A percentile compares a stretch with the other conserved stretches of the same genome.
Evolutionary conservation across 2,329 filamentous ascomycete species (phyloP).

Genomic region (Fusarium devonianum): DNA sequence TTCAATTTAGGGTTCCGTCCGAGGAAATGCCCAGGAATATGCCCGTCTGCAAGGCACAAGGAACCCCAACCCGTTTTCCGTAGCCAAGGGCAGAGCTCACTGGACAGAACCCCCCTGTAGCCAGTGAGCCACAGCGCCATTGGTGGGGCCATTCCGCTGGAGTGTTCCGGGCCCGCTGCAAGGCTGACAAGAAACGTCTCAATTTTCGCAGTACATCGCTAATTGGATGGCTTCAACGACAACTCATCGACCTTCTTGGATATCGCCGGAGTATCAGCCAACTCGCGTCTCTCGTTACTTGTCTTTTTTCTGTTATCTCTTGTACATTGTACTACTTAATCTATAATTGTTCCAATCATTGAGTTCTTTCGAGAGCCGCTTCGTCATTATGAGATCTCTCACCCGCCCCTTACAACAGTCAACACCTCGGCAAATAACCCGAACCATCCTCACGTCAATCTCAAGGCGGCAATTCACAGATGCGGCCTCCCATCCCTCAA

Average conservation of each 20-base stretch:
- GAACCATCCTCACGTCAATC: slow-evolving; percentile 12
- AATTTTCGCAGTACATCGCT: slow-evolving; percentile 17
- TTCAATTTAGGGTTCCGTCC: not conserved
- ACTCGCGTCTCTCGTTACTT: not conserved
- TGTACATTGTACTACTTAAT: slow-evolving; percentile 1
- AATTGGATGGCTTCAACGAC: slow-evolving; percentile 34
- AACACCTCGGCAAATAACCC: slow-evolving; percentile 10
- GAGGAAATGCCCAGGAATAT: no score
- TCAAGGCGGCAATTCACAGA: slow-evolving; percentile 46
- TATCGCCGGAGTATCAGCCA: slow-evolving; percentile 2
- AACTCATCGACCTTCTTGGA: slow-evolving; percentile 6
- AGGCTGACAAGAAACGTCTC: slow-evolving; percentile 29
- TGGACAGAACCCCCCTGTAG: not conserved
- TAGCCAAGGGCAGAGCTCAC: not conserved
- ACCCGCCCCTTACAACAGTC: slow-evolving; percentile 15
- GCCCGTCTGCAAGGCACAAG: slow-evolving; percentile 21
- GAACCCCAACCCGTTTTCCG: not conserved
- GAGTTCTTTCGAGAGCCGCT: not conserved
- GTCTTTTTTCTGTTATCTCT: not conserved
- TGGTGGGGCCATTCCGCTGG: slow-evolving; percentile 1
- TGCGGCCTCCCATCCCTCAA: slow-evolving; percentile 52
- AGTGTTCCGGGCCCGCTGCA: slow-evolving; percentile 28
- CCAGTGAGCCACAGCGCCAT: not conserved
- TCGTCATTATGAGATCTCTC: slow-evolving; percentile 17
- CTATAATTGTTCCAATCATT: not conserved